Percentiles rank a stretch among this genome's conserved stretches.
Evolutionary conservation across 345 rosid genomes (phyloP).

Genomic region (Lepidium sativum): DNA sequence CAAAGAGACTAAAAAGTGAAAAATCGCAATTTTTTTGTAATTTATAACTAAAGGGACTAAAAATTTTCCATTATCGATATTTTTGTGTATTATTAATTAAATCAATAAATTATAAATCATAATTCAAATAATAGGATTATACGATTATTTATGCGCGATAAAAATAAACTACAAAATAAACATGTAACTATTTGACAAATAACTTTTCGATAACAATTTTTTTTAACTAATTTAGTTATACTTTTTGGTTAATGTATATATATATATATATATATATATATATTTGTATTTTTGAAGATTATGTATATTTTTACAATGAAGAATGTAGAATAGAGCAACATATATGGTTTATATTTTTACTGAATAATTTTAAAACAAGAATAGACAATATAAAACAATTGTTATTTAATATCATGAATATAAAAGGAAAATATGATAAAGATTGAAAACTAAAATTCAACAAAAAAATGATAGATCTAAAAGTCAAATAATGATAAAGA

Average conservation of each 20-base stretch:
- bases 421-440: neutral
- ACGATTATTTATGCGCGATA: too few species aligned
- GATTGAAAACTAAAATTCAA: neutral
- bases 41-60: too few species aligned
- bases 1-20: neutral
- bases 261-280: too few species aligned
- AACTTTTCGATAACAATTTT: neutral
- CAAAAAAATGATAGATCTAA: too few species aligned
- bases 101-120: too few species aligned
- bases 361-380: neutral
- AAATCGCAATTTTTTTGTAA: neutral
- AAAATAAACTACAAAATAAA: too few species aligned
- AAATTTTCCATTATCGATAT: too few species aligned
- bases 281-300: neutral
- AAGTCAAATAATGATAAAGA: too few species aligned
- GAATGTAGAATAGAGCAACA: neutral
- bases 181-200: too few species aligned
- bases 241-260: neutral
- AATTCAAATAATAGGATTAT: too few species aligned
- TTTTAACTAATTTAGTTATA: neutral
- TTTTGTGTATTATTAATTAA: too few species aligned
- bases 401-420: neutral
- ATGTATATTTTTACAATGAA: neutral
- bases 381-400: neutral
- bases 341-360: neutral